phyloP scores from a whole-genome alignment of 331 rosid species.

The Rosa hybrid region DNA sequence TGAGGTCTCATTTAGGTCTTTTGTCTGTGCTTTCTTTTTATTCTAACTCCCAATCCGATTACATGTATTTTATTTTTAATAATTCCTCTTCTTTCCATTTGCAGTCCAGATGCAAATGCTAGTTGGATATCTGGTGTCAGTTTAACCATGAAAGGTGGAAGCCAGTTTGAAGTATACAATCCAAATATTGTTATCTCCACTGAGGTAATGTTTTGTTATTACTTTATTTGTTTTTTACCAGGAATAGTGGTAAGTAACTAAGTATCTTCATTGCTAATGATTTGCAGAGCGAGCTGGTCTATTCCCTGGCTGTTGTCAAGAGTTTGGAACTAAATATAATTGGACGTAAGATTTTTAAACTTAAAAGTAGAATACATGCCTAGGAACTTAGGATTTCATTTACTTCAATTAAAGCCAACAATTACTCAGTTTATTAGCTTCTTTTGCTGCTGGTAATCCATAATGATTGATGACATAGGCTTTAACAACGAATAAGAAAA shows the following conservation, averaged over 20 bases:
- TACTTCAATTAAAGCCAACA: neutral
- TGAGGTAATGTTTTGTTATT: constrained; percentile 46
- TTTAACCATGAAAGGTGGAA: constrained; percentile 82
- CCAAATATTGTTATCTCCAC: constrained; percentile 78
- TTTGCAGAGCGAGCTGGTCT: constrained; percentile 72
- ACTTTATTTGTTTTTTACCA: constrained; percentile 22
- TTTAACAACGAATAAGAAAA: neutral
- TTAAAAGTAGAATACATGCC: neutral
- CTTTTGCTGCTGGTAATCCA: constrained; percentile 6
- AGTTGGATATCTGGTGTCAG: constrained; percentile 70
- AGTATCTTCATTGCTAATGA: constrained; percentile 19
- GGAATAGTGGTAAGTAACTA: neutral
- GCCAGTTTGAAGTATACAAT: constrained; percentile 66
- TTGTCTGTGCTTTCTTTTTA: constrained; percentile 11
- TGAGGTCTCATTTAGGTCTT: constrained; percentile 54
- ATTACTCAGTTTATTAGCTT: neutral
- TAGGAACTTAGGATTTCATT: neutral
- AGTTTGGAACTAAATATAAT: constrained; percentile 65
- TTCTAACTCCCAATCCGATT: constrained; percentile 24
- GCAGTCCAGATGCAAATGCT: constrained; percentile 75
- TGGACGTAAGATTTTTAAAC: constrained; percentile 58
- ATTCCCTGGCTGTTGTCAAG: constrained; percentile 79
- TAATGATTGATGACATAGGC: neutral
- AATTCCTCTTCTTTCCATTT: constrained; percentile 27
- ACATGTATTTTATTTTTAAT: neutral